phyloP scores from a whole-genome alignment of 2,329 filamentous ascomycete species.

The Ophiostoma novo-ulmi region DNA sequence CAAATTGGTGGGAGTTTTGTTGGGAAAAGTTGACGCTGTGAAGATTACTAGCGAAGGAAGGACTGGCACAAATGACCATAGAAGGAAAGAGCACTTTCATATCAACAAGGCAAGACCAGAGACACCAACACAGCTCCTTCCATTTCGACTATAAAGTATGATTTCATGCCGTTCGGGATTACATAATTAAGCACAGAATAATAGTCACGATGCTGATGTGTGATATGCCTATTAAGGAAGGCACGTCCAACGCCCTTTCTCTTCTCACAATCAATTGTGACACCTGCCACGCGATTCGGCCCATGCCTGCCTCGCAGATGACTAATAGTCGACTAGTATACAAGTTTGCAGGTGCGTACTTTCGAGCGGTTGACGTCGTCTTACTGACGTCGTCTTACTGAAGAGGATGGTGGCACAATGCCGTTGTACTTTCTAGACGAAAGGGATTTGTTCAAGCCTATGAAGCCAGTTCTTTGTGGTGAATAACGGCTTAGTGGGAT shows the following conservation, averaged over 20 bases:
- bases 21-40: neutral
- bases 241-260: too few species aligned
- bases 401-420: neutral
- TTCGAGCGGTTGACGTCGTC: neutral
- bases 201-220: too few species aligned
- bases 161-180: too few species aligned
- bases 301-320: neutral
- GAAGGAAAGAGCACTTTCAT: neutral
- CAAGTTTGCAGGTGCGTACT: neutral
- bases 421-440: neutral
- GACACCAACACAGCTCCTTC: neutral
- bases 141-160: neutral
- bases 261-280: neutral
- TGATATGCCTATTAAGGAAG: neutral
- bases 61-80: neutral
- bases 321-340: neutral
- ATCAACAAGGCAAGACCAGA: neutral
- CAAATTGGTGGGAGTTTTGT: neutral
- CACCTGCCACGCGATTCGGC: neutral
- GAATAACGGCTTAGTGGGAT: neutral
- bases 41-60: neutral
- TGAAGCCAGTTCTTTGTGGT: neutral
- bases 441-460: neutral
- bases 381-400: neutral
- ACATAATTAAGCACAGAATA: too few species aligned